A percentile compares a stretch with the other conserved stretches of the same genome.
These are phyloP conservation scores for Arachnomyces sp. DNA, from an alignment of 2,329 filamentous ascomycete species.

Conservation along the genomic window DNA sequence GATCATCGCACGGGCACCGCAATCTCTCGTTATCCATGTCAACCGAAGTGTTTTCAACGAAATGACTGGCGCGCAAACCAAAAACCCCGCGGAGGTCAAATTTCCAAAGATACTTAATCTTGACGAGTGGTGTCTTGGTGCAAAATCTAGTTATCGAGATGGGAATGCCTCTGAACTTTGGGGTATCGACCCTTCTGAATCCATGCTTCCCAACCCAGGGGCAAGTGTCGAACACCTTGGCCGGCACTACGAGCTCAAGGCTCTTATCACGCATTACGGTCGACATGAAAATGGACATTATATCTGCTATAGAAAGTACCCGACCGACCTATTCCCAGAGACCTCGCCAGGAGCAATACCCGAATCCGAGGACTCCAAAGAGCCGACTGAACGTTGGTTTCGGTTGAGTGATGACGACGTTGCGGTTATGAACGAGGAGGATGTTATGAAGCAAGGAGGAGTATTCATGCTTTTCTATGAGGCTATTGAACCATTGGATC, in stretches of 20 bases:
- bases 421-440: constrained; percentile 60
- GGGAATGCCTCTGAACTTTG: constrained; percentile 54
- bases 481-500: constrained; percentile 42
- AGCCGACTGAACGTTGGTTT: constrained; percentile 63
- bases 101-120: constrained; percentile 71
- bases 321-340: constrained; percentile 29
- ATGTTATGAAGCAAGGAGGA: constrained; percentile 65
- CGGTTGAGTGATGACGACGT: constrained; percentile 85
- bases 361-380: constrained; percentile 25
- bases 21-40: constrained; percentile 74
- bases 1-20: constrained; percentile 72
- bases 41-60: constrained; percentile 91
- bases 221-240: constrained; percentile 42
- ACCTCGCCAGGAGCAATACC: constrained; percentile 24
- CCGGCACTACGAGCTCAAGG: constrained; percentile 63
- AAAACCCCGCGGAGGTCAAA: constrained; percentile 70
- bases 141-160: constrained; percentile 22
- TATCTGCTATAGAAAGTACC: constrained; percentile 74
- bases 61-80: constrained; percentile 65
- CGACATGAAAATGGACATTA: constrained; percentile 95
- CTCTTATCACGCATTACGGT: constrained; percentile 81
- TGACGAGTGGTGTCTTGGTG: constrained; percentile 76
- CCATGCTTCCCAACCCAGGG: constrained; percentile 62
- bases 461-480: constrained; percentile 99
- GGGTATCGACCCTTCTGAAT: constrained; percentile 58